Percentiles rank a stretch among this genome's conserved stretches.
Conservation (phyloP, 257 asterid genomes). For the Solanum microdontum region DNA sequence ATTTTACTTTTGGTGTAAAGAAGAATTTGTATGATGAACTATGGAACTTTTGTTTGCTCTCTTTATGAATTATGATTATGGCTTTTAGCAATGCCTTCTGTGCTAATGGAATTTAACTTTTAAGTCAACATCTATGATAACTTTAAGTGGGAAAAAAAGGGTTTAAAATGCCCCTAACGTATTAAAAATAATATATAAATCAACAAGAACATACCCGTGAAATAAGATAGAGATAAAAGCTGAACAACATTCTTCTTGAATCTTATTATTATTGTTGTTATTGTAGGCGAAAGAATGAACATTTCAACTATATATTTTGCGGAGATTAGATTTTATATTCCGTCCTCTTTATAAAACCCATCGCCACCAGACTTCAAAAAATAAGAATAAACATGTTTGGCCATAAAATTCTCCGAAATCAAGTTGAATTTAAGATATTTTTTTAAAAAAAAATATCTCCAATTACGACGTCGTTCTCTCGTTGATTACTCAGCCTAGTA, state of each 20-base stretch:
- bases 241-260: not conserved
- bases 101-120: not conserved
- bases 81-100: not conserved
- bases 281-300: too few relatives aligned
- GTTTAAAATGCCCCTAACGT: not conserved
- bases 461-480: not conserved
- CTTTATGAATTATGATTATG: not conserved
- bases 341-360: too few relatives aligned
- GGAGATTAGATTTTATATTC: too few relatives aligned
- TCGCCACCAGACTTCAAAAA: too few relatives aligned
- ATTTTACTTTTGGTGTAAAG: not conserved
- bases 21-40: not conserved
- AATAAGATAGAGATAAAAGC: not conserved
- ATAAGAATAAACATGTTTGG: not conserved
- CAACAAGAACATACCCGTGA: too few relatives aligned
- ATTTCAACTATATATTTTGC: too few relatives aligned
- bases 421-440: not conserved
- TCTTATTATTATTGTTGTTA: too few relatives aligned
- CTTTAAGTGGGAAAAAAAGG: too few relatives aligned
- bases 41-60: not conserved
- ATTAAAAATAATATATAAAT: too few relatives aligned
- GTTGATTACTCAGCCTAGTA: not conserved
- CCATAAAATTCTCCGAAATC: not conserved
- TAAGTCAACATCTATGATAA: not conserved
- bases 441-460: not conserved